A percentile compares a stretch with the other conserved stretches of the same genome.
Evolutionary conservation across 345 rosid genomes (phyloP).

Genomic region (Atalantia buxifolia): DNA sequence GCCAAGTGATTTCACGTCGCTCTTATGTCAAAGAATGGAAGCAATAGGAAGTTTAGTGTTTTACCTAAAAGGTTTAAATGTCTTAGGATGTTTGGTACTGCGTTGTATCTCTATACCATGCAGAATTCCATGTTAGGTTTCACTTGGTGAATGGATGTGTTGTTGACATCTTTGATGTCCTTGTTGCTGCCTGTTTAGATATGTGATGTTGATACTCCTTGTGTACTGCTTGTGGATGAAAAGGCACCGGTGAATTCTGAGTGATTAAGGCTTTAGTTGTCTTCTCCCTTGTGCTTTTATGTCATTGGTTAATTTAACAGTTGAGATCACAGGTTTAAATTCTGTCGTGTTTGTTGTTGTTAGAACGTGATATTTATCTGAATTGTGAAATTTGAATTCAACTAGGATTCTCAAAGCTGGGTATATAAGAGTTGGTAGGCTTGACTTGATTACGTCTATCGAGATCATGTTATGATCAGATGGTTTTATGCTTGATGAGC

Average conservation of each 20-base stretch:
- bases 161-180: conserved; percentile 8
- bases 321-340: neutral
- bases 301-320: neutral
- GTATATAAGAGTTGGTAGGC: neutral
- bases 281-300: neutral
- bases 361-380: no score
- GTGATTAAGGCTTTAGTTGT: neutral
- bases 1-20: conserved; percentile 40
- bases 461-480: neutral
- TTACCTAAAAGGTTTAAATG: neutral
- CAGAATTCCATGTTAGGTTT: conserved; percentile 12
- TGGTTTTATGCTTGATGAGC: neutral
- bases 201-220: conserved; percentile 10
- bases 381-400: neutral
- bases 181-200: conserved; percentile 10
- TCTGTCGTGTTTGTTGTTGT: neutral
- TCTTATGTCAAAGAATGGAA: neutral
- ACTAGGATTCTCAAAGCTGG: neutral
- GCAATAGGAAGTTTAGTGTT: conserved; percentile 2
- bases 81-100: conserved; percentile 3
- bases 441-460: neutral
- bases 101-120: conserved; percentile 6
- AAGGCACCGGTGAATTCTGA: conserved; percentile 6
- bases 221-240: conserved; percentile 13
- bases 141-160: neutral